These are phyloP conservation scores for Mollisiaceae sp. DNA, from an alignment of 2,329 filamentous ascomycete genomes.

Conservation along the genomic window DNA sequence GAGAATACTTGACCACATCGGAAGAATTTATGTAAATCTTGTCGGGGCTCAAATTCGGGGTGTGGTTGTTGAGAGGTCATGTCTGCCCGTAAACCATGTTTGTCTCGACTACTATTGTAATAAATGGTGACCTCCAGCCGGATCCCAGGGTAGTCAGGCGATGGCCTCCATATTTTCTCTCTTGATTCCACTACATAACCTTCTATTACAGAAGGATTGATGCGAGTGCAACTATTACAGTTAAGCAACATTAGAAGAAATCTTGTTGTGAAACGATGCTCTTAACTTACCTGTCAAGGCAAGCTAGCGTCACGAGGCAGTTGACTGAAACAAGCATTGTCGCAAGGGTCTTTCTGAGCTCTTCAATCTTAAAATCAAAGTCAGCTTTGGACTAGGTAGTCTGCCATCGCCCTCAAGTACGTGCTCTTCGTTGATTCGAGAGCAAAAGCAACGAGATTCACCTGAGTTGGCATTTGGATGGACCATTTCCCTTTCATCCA, in stretches of 20 bases:
- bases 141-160: too few relatives aligned
- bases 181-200: too few relatives aligned
- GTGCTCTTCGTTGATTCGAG: too few relatives aligned
- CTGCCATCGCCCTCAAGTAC: too few relatives aligned
- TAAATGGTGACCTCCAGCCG: too few relatives aligned
- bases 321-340: background rate
- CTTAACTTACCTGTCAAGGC: background rate
- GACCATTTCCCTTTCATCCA: constrained; percentile 6
- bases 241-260: background rate
- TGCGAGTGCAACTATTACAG: too few relatives aligned
- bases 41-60: background rate
- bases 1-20: background rate
- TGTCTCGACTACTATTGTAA: too few relatives aligned
- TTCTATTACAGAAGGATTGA: too few relatives aligned
- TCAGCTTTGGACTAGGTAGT: too few relatives aligned
- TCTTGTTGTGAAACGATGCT: background rate
- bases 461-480: background rate
- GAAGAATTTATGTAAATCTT: background rate
- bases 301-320: background rate
- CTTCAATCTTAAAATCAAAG: background rate
- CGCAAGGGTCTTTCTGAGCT: background rate
- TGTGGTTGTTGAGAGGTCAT: too few relatives aligned
- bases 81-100: too few relatives aligned
- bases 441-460: background rate
- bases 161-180: too few relatives aligned